These are phyloP conservation scores for Polyplosphaeria fusca DNA, from an alignment of 495 filamentous ascomycete genomes.

Conservation along the genomic window DNA sequence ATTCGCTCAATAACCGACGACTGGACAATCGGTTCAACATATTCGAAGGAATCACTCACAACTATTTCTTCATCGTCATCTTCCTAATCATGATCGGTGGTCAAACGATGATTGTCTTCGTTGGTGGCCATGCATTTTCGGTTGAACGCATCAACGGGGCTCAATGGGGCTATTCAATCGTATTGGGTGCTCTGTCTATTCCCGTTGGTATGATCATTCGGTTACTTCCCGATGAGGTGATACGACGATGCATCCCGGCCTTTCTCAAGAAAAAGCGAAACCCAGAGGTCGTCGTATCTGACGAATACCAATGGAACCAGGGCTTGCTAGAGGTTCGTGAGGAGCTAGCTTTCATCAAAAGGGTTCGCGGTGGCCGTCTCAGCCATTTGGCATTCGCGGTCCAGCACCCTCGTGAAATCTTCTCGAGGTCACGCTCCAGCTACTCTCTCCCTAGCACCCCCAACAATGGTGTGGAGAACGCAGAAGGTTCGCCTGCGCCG, in stretches of 20 bases:
- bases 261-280: slow-evolving; percentile 39
- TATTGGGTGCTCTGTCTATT: slow-evolving; percentile 67
- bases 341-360: slow-evolving; percentile 60
- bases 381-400: slow-evolving; percentile 83
- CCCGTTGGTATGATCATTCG: slow-evolving; percentile 71
- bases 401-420: slow-evolving; percentile 69
- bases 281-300: slow-evolving; percentile 60
- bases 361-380: slow-evolving; percentile 75
- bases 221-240: slow-evolving; percentile 67
- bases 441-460: slow-evolving; percentile 65
- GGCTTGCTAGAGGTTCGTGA: slow-evolving; percentile 41
- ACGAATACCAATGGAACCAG: slow-evolving; percentile 59
- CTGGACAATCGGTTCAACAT: slow-evolving; percentile 90
- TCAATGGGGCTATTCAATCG: slow-evolving; percentile 73
- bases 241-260: slow-evolving; percentile 53
- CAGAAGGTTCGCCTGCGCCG: slow-evolving; percentile 50
- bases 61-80: slow-evolving; percentile 80
- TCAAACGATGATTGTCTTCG: slow-evolving; percentile 73
- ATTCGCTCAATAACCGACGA: slow-evolving; percentile 78
- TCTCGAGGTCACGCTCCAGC: slow-evolving; percentile 69
- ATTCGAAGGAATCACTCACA: slow-evolving; percentile 75
- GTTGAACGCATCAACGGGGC: slow-evolving; percentile 57
- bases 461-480: slow-evolving; percentile 52
- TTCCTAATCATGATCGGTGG: slow-evolving; percentile 79
- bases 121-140: slow-evolving; percentile 70